Evolutionary conservation across 78 protist genomes (phyloP), one percentile per base, ranked within the genome.

Genomic region (Polysphondylium violaceum): DNA sequence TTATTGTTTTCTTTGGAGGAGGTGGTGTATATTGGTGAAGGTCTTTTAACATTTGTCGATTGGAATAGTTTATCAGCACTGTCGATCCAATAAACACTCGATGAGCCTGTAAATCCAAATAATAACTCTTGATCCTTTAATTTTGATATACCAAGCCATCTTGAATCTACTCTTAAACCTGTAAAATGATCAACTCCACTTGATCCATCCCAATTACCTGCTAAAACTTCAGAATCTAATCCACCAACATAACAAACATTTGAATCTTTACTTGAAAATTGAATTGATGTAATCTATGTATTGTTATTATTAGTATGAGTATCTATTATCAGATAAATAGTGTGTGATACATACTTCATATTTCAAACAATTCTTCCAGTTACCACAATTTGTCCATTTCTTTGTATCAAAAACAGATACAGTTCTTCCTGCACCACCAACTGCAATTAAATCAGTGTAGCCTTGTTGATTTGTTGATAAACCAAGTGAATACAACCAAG

Each of bases 121-220:
- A 83, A 21, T 55, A 60, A 55, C 33, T 83, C 91, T 59, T 83
- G 23, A 19, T 41, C 73, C n/a, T 61, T 55, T 25, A 83, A 43
- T 33, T 83, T 83, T 29, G 76, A 68, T 21, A 83, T 56, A 69
- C 91, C 91, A 43, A 83, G 41, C 91, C 91, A 83, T 36, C 76
- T 43, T 5, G 91, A 83, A 44, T 83, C 91, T 9, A 83, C 91
- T n/a, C 91, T 11, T 14, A 83, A 23, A 31, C 91, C 91, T 29
- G 76, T 69, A 9, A 83, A 83, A 74, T 83, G 91, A 41, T 83
- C 79, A 2, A 59, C 55, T 17, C 67, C 65, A 33, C 79, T 53
- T 31, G 79, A 51, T n/a, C 91, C 91, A 69, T 83, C 44, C 77
- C 79, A 83, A 19, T 83, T 79, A 43, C 91, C 91, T 43, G 91